Percentiles rank a stretch among this genome's conserved stretches.
These are phyloP conservation scores for Phyllosticta capitalensis DNA, from an alignment of 2,329 filamentous ascomycete species.

Conservation along the genomic window DNA sequence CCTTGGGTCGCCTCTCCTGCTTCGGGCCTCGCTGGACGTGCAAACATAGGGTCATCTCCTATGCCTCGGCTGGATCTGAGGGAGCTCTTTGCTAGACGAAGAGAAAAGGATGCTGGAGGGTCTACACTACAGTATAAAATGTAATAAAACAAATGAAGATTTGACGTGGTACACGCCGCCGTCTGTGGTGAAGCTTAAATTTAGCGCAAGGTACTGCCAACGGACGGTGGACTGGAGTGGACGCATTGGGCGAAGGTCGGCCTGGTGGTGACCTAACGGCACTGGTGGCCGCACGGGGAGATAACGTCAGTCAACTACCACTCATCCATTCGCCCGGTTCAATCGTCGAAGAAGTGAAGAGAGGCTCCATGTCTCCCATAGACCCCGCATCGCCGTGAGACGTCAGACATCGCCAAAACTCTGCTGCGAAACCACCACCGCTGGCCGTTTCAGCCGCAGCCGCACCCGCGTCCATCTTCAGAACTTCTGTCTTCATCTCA, in stretches of 20 bases:
- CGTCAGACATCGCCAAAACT: neutral
- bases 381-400: neutral
- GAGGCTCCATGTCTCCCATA: too few species aligned
- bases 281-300: neutral
- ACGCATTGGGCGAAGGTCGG: neutral
- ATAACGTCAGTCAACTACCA: constrained; percentile 5
- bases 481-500: too few species aligned
- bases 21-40: constrained; percentile 9
- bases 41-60: constrained; percentile 9
- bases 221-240: neutral
- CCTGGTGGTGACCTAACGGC: neutral
- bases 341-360: too few species aligned
- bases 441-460: constrained; percentile 10
- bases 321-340: neutral
- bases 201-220: neutral
- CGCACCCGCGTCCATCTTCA: neutral
- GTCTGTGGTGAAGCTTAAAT: neutral
- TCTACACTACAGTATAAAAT: constrained; percentile 8
- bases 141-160: constrained; percentile 12
- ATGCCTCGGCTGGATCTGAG: constrained; percentile 6
- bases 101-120: constrained; percentile 9
- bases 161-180: neutral
- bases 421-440: constrained; percentile 1
- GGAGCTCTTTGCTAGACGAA: neutral
- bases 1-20: neutral